A percentile compares a stretch with the other conserved stretches of the same genome.
These are phyloP conservation scores for Pythium apleroticum DNA, from an alignment of 352 stramenopile species.

Conservation along the genomic window DNA sequence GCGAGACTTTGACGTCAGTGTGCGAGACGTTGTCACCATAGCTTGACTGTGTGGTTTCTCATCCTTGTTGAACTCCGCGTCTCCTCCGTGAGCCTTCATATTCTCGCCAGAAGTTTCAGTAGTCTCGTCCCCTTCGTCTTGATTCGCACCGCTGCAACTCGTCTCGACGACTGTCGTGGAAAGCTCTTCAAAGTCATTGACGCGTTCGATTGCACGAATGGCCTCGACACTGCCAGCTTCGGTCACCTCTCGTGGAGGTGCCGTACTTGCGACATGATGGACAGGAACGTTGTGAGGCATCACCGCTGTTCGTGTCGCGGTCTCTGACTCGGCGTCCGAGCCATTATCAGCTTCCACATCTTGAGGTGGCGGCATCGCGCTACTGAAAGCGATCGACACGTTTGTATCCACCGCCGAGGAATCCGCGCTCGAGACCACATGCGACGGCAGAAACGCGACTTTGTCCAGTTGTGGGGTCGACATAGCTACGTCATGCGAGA, in stretches of 20 bases:
- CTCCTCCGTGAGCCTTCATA: not conserved
- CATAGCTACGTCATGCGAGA: not conserved
- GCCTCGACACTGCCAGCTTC: not conserved
- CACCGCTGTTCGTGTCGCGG: not conserved
- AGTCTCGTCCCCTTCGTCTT: not conserved
- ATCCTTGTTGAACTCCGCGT: not conserved
- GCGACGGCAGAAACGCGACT: not conserved
- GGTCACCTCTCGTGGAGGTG: not conserved
- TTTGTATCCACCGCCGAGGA: not conserved
- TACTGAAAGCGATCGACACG: not conserved
- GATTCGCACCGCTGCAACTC: not conserved
- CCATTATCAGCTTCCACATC: not conserved
- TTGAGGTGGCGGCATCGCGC: not conserved
- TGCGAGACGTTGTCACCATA: too few species aligned
- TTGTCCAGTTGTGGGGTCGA: not conserved
- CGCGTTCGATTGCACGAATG: not conserved
- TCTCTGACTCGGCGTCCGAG: conserved; percentile 4
- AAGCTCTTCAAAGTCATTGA: not conserved
- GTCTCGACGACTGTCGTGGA: not conserved
- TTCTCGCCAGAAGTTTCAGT: not conserved
- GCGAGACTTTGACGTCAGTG: too few species aligned
- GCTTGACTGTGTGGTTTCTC: not conserved
- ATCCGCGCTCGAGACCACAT: not conserved
- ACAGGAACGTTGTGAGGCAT: too few species aligned
- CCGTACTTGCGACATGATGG: not conserved